Base-by-base conservation (phyloP, 169 alveolate species). In the Amoebophrya sp. region DNA sequence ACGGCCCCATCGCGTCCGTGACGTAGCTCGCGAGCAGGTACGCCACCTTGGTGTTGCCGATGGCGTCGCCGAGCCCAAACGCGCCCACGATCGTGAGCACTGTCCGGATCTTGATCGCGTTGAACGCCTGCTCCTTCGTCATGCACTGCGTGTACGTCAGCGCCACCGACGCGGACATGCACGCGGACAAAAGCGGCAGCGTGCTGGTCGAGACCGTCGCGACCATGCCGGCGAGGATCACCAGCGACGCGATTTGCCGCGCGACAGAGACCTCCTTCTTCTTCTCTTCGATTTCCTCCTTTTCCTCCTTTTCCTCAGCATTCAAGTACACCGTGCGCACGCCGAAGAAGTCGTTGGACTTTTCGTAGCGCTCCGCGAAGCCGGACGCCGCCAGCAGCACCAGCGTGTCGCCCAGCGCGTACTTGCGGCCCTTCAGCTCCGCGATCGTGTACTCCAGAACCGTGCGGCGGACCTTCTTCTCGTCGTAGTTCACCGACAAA, bases 1-100 rank as follows among this genome's bases (percentile, higher is more conserved):
- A 50, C 0, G 89, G 69, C 1, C 67, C 87, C 91, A 89, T 39
- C 41, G 88, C 87, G 39, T 41, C 40, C 15, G 40, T 78, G 40
- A 89, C 58, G 58, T 34, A 29, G 31, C n/a, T n/a, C 0, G 91
- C 88, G 40, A 89, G 42, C 39, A 89, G 40, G 18, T 16, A 0
- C 41, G 91, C 91, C 16, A 89, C 89, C 41, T 58, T 40, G n/a
- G 89, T 40, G 40, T 89, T 31, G 45, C 89, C 91, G 40, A 89
- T 89, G 41, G 91, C 91, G 26, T 89, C 40, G 5, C 91, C 91
- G 18, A 89, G 89, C 0, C 91, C 91, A 18, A 89, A 89, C 34
- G 91, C 91, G 31, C 91, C 91, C 18, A 89, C 91, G 15, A 89
- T 89, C 67, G 91, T 89, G 41, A 89, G 38, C 15, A 89, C 91